Evolutionary conservation across 441 rosid species (phyloP).

Genomic region (Dalechampia spathulata): DNA sequence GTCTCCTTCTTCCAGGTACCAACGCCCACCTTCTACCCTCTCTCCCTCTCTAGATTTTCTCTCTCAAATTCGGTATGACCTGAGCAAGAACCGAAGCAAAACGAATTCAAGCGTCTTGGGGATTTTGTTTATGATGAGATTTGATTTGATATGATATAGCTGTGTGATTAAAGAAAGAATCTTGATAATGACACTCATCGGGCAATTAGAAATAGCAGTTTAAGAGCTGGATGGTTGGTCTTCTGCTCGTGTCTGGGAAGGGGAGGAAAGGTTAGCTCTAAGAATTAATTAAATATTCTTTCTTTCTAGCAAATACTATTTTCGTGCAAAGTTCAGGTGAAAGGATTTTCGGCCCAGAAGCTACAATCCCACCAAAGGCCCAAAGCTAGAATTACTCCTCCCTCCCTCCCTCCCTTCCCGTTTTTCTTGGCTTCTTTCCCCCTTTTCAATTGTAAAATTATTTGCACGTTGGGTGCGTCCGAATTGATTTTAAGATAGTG

Average conservation of each 20-base stretch:
- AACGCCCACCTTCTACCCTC: conserved; percentile 9
- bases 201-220: conserved; percentile 8
- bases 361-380: too few species aligned
- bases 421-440: too few species aligned
- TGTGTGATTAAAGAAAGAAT: conserved; percentile 19
- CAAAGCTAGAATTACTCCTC: too few species aligned
- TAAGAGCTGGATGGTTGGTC: conserved; percentile 21
- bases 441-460: too few species aligned
- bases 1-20: conserved; percentile 26
- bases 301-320: too few species aligned
- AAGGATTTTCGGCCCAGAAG: too few species aligned
- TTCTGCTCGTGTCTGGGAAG: conserved; percentile 45
- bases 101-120: conserved; percentile 17
- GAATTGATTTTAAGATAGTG: too few species aligned
- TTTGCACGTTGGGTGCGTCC: too few species aligned
- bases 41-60: background rate
- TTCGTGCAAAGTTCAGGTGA: too few species aligned
- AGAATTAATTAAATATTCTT: too few species aligned
- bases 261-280: conserved; percentile 51
- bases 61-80: conserved; percentile 25
- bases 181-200: conserved; percentile 11
- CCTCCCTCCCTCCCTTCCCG: too few species aligned
- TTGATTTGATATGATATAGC: conserved; percentile 17
- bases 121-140: conserved; percentile 6
- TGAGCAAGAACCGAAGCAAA: conserved; percentile 24